phyloP scores from a whole-genome alignment of 345 rosid genomes.

The Sonneratia alba region DNA sequence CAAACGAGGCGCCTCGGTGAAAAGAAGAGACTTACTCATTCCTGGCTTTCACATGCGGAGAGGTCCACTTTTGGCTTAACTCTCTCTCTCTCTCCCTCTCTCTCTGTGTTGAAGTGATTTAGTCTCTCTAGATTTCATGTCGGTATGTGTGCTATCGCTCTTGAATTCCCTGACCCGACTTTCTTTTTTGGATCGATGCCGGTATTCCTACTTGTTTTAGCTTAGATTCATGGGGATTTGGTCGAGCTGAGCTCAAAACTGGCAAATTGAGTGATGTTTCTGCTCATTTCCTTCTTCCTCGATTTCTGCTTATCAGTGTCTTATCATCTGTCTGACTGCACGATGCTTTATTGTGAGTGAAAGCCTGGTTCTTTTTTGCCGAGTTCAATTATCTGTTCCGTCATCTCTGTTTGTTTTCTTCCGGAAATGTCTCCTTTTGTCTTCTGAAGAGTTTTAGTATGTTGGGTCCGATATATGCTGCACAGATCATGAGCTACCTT shows the following conservation, averaged over 20 bases:
- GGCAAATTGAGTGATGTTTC: background rate
- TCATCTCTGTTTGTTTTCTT: no score
- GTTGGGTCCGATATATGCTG: no score
- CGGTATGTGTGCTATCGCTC: constrained; percentile 10
- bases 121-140: constrained; percentile 11
- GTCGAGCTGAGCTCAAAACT: background rate
- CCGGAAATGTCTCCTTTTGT: background rate
- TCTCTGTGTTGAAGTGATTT: background rate
- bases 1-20: background rate
- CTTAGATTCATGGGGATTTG: background rate
- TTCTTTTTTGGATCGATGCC: constrained; percentile 1
- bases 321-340: background rate
- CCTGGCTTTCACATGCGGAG: background rate
- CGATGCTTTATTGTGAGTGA: background rate
- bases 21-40: background rate
- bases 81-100: background rate
- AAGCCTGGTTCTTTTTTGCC: background rate
- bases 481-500: background rate
- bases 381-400: background rate
- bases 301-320: background rate
- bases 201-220: background rate
- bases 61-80: background rate
- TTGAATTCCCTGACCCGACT: background rate
- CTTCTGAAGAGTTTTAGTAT: background rate
- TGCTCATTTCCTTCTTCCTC: background rate